Evolutionary conservation across 257 asterid genomes (phyloP).

Genomic region (Nicotiana noctiflora): DNA sequence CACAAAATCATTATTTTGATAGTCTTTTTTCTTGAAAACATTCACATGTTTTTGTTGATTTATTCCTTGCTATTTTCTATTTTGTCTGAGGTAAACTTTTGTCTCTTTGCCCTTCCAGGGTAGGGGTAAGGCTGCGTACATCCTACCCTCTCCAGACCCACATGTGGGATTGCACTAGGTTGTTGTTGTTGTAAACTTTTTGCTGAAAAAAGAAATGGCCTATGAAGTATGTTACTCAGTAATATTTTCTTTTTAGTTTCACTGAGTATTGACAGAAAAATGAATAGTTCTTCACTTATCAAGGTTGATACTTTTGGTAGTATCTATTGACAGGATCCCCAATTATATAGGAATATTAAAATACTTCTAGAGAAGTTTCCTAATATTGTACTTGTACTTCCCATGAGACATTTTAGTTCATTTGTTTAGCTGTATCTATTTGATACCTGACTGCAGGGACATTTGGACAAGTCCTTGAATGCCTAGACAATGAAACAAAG

Average conservation of each 20-base stretch:
- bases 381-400: neutral
- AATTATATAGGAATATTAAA: neutral
- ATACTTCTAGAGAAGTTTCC: neutral
- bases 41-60: conserved; percentile 62
- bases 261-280: neutral
- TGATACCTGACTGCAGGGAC: conserved; percentile 59
- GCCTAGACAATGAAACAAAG: conserved; percentile 71
- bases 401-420: neutral
- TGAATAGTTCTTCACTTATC: neutral
- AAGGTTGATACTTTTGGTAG: neutral
- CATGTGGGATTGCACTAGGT: too few species aligned
- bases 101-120: too few species aligned
- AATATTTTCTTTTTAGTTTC: neutral
- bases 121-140: too few species aligned
- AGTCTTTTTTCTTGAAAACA: conserved; percentile 43
- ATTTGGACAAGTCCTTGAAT: conserved; percentile 88
- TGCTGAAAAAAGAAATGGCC: neutral
- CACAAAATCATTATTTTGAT: neutral
- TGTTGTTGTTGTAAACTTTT: neutral
- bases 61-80: conserved; percentile 70
- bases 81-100: conserved; percentile 15
- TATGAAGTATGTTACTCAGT: neutral
- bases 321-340: neutral
- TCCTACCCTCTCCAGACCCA: too few species aligned
- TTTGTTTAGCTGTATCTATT: neutral